These are phyloP conservation scores for Daldinia bambusicola DNA, from an alignment of 495 filamentous ascomycete species.

Conservation along the genomic window DNA sequence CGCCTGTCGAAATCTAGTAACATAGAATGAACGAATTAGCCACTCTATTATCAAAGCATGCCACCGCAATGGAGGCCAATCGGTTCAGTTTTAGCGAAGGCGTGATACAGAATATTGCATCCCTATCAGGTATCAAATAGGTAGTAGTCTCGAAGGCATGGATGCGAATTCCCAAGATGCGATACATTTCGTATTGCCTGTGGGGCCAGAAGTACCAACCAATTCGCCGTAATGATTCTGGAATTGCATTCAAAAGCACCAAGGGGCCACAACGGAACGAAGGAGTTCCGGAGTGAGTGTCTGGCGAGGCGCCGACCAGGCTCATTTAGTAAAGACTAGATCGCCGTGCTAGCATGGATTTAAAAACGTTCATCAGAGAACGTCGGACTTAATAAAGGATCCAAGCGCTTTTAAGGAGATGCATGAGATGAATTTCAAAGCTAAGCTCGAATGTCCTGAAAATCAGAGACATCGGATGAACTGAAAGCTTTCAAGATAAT, in stretches of 20 bases:
- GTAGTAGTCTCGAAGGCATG: neutral
- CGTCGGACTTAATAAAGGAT: neutral
- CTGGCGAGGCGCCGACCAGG: constrained; percentile 7
- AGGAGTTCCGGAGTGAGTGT: neutral
- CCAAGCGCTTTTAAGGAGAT: neutral
- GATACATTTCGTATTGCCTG: neutral
- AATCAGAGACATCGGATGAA: constrained; percentile 38
- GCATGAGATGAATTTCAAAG: constrained; percentile 22
- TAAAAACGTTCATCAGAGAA: neutral
- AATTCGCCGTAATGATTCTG: neutral
- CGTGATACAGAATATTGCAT: neutral
- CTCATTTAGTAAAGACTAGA: neutral
- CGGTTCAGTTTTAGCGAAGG: neutral
- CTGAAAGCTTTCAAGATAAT: constrained; percentile 17
- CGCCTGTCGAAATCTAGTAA: neutral
- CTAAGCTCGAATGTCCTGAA: constrained; percentile 19
- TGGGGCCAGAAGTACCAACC: neutral
- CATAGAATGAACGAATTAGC: neutral
- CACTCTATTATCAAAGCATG: neutral
- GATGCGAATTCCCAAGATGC: neutral
- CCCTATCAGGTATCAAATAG: neutral
- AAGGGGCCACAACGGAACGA: neutral
- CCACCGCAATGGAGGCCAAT: neutral
- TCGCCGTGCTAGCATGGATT: neutral
- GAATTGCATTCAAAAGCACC: neutral